Evolutionary conservation across 2,329 filamentous ascomycete species (phyloP).

Genomic region (Apiospora sp.): DNA sequence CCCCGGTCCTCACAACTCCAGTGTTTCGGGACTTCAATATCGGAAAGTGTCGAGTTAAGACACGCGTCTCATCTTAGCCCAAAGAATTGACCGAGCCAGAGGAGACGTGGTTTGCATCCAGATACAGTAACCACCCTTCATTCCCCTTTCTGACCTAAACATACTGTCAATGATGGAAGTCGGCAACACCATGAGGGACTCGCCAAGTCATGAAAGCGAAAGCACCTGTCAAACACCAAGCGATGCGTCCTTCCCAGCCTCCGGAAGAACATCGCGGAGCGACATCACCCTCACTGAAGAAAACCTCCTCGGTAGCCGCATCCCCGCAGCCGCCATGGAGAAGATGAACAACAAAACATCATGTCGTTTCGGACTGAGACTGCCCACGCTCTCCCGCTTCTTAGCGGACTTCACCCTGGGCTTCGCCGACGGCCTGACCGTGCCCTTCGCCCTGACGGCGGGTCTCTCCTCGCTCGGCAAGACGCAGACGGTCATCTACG

Average conservation of each 20-base stretch:
- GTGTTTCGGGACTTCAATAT: too few relatives aligned
- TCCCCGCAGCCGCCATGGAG: too few relatives aligned
- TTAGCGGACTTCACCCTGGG: slow-evolving; percentile 76
- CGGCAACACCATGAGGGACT: neutral
- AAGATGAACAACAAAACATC: neutral
- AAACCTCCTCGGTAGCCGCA: neutral
- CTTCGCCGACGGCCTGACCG: slow-evolving; percentile 80
- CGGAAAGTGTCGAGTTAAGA: too few relatives aligned
- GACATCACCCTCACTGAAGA: slow-evolving; percentile 20
- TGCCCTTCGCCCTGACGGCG: slow-evolving; percentile 81
- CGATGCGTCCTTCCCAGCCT: neutral
- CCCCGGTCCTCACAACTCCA: too few relatives aligned
- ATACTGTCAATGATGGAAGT: neutral
- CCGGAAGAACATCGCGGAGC: slow-evolving; percentile 2
- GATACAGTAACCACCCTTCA: too few relatives aligned
- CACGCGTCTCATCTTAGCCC: too few relatives aligned
- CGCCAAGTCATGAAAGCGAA: neutral
- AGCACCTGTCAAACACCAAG: neutral
- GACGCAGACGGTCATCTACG: slow-evolving; percentile 73
- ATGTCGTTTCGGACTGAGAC: neutral
- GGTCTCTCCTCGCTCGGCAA: slow-evolving; percentile 73
- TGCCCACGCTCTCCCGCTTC: slow-evolving; percentile 40
- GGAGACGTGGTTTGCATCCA: neutral
- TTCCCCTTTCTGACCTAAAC: neutral
- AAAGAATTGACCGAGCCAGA: neutral